Evolutionary conservation across 257 asterid species (phyloP).

Genomic region (Gentiana macrophylla): DNA sequence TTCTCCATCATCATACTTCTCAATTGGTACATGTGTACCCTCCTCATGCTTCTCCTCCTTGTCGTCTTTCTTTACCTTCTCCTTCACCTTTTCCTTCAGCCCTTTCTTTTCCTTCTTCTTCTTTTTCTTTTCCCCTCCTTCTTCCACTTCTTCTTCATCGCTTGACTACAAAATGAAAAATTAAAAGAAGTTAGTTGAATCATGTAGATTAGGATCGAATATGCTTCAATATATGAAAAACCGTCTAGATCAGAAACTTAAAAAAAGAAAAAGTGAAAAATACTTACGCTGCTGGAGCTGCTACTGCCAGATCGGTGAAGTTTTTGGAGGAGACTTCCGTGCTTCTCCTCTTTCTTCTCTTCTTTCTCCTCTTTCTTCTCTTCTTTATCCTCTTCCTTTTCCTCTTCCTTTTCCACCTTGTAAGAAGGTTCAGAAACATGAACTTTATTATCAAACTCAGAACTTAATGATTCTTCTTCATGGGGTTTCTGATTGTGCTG

Average conservation of each 20-base stretch:
- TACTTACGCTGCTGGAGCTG: conserved; percentile 82
- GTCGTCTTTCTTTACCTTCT: conserved; percentile 29
- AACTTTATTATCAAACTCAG: conserved; percentile 52
- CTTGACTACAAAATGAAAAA: conserved; percentile 42
- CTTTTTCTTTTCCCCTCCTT: conserved; percentile 32
- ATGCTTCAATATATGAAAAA: too few relatives aligned
- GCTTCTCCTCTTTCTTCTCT: conserved; percentile 27
- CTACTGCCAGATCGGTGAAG: conserved; percentile 28
- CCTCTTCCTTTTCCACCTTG: conserved; percentile 3
- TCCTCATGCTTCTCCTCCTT: conserved; percentile 39
- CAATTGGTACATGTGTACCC: conserved; percentile 4
- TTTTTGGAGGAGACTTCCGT: conserved; percentile 37
- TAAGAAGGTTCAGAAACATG: conserved; percentile 31
- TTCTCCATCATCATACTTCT: conserved; percentile 55
- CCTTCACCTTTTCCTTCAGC: conserved; percentile 52
- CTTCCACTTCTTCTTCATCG: conserved; percentile 67
- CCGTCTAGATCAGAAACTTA: not conserved
- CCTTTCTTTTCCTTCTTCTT: conserved; percentile 75
- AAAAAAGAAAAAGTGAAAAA: not conserved
- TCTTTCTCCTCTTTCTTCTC: conserved; percentile 14
- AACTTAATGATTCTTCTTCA: conserved; percentile 26
- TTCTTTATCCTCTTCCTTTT: not conserved
- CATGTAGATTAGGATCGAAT: too few relatives aligned
- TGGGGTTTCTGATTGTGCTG: conserved; percentile 31
- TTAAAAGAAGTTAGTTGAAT: too few relatives aligned